phyloP scores from a whole-genome alignment of 1,139 yeast species.

The Hemisphaericaspora xylofermentans region DNA sequence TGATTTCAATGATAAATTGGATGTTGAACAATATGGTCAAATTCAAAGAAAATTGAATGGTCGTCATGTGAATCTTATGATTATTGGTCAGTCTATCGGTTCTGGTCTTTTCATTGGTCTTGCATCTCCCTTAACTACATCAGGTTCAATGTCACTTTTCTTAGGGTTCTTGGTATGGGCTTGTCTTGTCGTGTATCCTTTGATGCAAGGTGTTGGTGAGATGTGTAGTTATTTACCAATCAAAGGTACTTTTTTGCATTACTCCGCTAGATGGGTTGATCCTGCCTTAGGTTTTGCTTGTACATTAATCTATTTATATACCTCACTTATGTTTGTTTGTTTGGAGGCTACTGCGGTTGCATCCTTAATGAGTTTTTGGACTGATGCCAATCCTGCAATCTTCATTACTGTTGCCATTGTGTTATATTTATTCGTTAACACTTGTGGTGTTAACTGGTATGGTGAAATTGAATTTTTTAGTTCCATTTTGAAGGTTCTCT shows the following conservation, averaged over 20 bases:
- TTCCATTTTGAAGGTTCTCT: slow-evolving; percentile 37
- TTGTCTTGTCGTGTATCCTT: slow-evolving; percentile 36
- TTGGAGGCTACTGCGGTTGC: slow-evolving; percentile 39
- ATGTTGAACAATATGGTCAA: slow-evolving; percentile 32
- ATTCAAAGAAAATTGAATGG: slow-evolving; percentile 40
- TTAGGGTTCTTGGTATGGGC: slow-evolving; percentile 37
- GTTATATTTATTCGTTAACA: slow-evolving; percentile 29
- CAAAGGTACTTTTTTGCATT: slow-evolving; percentile 39
- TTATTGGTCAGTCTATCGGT: slow-evolving; percentile 53
- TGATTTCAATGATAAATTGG: slow-evolving; percentile 34
- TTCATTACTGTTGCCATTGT: slow-evolving; percentile 35
- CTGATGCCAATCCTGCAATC: slow-evolving; percentile 37
- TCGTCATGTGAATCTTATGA: slow-evolving; percentile 49
- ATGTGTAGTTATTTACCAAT: slow-evolving; percentile 43
- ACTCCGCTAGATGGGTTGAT: slow-evolving; percentile 38
- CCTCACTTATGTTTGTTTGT: slow-evolving; percentile 38
- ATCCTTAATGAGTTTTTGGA: slow-evolving; percentile 38
- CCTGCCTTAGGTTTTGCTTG: slow-evolving; percentile 43
- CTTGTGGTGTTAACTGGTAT: slow-evolving; percentile 38
- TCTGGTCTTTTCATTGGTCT: slow-evolving; percentile 47
- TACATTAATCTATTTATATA: slow-evolving; percentile 36
- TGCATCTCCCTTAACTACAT: slow-evolving; percentile 31
- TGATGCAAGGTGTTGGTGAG: slow-evolving; percentile 42
- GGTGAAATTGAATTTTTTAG: slow-evolving; percentile 41
- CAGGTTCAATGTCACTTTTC: slow-evolving; percentile 40